Conservation (phyloP, 2,329 filamentous ascomycete species). For the Trichoderma asperellum region DNA sequence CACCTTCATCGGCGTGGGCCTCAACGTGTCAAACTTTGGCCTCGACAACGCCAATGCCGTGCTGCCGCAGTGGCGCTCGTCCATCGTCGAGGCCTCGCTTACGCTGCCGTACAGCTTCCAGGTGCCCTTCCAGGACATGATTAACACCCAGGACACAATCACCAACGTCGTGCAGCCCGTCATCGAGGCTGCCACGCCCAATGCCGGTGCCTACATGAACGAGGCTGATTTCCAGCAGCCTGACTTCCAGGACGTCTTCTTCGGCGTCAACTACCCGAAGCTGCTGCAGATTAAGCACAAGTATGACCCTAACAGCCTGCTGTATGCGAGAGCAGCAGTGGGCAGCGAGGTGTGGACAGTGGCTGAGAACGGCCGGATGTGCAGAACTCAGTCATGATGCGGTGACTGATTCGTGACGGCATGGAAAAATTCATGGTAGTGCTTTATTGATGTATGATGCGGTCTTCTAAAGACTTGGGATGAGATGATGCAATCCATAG, state of each 20-base stretch:
- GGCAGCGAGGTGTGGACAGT: slow-evolving; percentile 56
- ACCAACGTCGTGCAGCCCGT: slow-evolving; percentile 37
- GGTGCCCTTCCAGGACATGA: slow-evolving; percentile 38
- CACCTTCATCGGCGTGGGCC: slow-evolving; percentile 34
- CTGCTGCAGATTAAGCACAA: slow-evolving; percentile 51
- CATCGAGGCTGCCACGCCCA: slow-evolving; percentile 41
- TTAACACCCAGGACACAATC: slow-evolving; percentile 39
- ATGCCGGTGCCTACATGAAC: slow-evolving; percentile 53
- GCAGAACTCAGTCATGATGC: slow-evolving; percentile 26
- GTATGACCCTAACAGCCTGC: slow-evolving; percentile 52
- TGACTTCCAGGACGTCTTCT: slow-evolving; percentile 52
- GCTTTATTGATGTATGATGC: background rate
- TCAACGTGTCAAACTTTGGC: slow-evolving; percentile 20
- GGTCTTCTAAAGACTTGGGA: background rate
- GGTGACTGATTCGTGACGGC: background rate
- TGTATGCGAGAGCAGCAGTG: slow-evolving; percentile 54
- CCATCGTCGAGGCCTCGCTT: slow-evolving; percentile 40
- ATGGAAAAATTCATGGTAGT: background rate
- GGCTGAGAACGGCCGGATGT: slow-evolving; percentile 35
- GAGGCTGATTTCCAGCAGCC: slow-evolving; percentile 56
- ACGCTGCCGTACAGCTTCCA: slow-evolving; percentile 38
- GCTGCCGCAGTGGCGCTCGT: slow-evolving; percentile 47
- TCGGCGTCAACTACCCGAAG: slow-evolving; percentile 49
- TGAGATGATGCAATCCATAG: background rate
- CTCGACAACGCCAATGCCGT: slow-evolving; percentile 40